Evolutionary conservation across 176 grass and related monocot species (phyloP).

Genomic region (Carex scoparia): DNA sequence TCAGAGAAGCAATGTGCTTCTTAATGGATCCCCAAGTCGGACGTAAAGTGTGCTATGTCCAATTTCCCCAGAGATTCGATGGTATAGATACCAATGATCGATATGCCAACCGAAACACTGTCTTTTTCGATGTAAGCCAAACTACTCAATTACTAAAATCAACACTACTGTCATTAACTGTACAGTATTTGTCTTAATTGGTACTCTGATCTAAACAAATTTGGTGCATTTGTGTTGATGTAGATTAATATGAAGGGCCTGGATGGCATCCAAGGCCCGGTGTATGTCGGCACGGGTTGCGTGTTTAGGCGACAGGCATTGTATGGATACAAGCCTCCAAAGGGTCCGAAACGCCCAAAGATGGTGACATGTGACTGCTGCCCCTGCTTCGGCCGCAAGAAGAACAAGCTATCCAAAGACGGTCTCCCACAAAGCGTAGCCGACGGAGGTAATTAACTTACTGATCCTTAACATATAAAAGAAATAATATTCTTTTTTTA

Average conservation of each 20-base stretch:
- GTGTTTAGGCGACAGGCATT: constrained; percentile 93
- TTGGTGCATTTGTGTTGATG: not conserved
- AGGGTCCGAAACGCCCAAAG: constrained; percentile 80
- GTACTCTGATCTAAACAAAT: not conserved
- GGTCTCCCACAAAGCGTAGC: constrained; percentile 42
- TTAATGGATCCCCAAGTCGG: constrained; percentile 95
- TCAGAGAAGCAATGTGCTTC: constrained; percentile 96
- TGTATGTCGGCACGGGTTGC: constrained; percentile 91
- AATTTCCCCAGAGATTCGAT: constrained; percentile 99
- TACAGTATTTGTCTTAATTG: not conserved
- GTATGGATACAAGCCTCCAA: constrained; percentile 97
- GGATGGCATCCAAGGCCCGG: constrained; percentile 92
- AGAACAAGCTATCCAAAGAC: constrained; percentile 57
- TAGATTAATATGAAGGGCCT: constrained; percentile 99
- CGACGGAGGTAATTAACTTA: constrained; percentile 37
- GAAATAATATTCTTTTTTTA: not conserved
- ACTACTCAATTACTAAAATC: not conserved
- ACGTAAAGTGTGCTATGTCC: constrained; percentile 79
- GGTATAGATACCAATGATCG: constrained; percentile 84
- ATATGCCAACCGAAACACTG: constrained; percentile 96
- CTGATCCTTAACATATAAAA: not conserved
- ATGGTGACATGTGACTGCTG: constrained; percentile 98
- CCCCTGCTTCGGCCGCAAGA: constrained; percentile 89
- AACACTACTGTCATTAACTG: not conserved
- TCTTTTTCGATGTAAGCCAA: constrained; percentile 85